Percentiles rank a stretch among this genome's conserved stretches.
These are phyloP conservation scores for Peniophora sp. DNA, from an alignment of 1,284 basidiomycete genomes.

Conservation along the genomic window DNA sequence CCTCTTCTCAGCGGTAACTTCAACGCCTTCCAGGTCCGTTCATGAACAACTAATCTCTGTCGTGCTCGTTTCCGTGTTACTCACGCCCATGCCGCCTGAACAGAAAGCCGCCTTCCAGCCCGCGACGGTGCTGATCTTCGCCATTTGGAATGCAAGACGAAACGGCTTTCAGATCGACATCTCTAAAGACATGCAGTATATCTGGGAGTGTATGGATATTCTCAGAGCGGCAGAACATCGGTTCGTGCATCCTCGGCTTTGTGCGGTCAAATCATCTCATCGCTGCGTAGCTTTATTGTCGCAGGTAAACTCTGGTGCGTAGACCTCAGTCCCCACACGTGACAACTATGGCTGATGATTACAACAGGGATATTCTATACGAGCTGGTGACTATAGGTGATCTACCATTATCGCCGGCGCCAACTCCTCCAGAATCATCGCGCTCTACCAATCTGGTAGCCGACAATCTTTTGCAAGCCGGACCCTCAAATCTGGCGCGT, in stretches of 20 bases:
- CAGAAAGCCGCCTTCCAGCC: neutral
- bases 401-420: constrained; percentile 27
- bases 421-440: no score
- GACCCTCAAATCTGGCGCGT: no score
- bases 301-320: neutral
- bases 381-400: constrained; percentile 63
- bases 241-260: no score
- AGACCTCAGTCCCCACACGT: neutral
- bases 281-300: neutral
- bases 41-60: no score
- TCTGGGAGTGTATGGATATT: neutral
- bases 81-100: no score
- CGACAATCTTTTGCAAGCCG: no score
- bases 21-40: neutral
- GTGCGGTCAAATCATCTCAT: constrained; percentile 9
- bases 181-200: neutral
- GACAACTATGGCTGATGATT: no score
- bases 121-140: neutral
- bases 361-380: constrained; percentile 53
- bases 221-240: no score
- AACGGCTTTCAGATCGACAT: neutral
- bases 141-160: neutral
- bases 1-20: neutral
- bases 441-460: no score
- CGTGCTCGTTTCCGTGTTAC: no score